Conservation (phyloP, 805 yeast genomes). For the Nakazawaea wickerhamii region DNA sequence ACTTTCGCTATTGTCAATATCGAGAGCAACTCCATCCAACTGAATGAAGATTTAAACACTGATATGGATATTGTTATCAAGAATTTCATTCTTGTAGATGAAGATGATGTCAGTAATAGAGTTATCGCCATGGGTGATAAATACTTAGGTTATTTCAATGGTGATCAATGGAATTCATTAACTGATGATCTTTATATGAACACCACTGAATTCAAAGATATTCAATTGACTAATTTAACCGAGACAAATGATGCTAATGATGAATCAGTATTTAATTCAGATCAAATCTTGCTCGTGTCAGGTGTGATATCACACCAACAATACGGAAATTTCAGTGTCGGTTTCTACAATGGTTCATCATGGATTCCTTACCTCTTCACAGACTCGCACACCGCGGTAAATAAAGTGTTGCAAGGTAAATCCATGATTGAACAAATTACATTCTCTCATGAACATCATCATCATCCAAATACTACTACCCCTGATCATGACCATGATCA, state of each 20-base stretch:
- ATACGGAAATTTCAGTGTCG: constrained; percentile 56
- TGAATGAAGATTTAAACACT: constrained; percentile 19
- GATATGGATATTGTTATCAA: constrained; percentile 31
- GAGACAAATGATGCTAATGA: constrained; percentile 22
- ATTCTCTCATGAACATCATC: no score
- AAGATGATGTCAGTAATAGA: constrained; percentile 33
- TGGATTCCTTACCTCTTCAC: constrained; percentile 67
- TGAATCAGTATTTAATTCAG: constrained; percentile 33
- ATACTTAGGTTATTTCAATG: constrained; percentile 37
- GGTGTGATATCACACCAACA: constrained; percentile 46
- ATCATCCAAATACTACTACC: no score
- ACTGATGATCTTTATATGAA: constrained; percentile 27
- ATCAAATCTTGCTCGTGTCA: constrained; percentile 46
- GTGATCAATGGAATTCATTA: constrained; percentile 41
- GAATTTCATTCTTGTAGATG: constrained; percentile 42
- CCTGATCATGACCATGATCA: no score
- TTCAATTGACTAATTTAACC: constrained; percentile 31
- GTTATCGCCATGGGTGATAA: constrained; percentile 36
- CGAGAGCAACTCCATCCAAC: constrained; percentile 26
- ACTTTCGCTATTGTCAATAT: constrained; percentile 55
- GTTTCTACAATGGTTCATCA: constrained; percentile 54
- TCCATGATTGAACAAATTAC: not conserved
- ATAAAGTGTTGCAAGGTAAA: constrained; percentile 31
- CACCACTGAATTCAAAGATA: constrained; percentile 37
- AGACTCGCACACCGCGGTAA: constrained; percentile 22